Percentiles rank a stretch among this genome's conserved stretches.
These are phyloP conservation scores for Parsonsia alboflavescens DNA, from an alignment of 257 asterid species.

Conservation along the genomic window DNA sequence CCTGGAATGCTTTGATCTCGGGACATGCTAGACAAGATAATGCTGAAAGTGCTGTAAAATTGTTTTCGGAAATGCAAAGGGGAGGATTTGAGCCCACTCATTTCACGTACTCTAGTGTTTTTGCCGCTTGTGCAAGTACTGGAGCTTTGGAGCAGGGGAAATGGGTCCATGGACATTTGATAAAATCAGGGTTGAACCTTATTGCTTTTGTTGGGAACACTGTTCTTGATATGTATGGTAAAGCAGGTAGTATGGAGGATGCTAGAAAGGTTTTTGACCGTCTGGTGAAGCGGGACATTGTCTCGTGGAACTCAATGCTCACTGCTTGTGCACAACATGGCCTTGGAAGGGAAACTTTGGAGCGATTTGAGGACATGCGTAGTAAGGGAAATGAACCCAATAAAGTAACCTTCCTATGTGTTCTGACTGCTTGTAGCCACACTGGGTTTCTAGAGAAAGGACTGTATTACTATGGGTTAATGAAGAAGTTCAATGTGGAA, in stretches of 20 bases:
- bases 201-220: conserved; percentile 72
- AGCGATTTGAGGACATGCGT: conserved; percentile 58
- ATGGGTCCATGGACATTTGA: conserved; percentile 72
- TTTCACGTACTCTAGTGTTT: conserved; percentile 69
- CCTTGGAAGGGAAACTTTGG: conserved; percentile 54
- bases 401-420: conserved; percentile 60
- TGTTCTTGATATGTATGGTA: conserved; percentile 82
- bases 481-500: conserved; percentile 45
- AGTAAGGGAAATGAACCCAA: conserved; percentile 50
- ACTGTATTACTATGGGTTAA: conserved; percentile 52
- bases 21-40: conserved; percentile 69
- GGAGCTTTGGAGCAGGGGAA: conserved; percentile 84
- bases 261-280: conserved; percentile 61
- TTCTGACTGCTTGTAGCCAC: conserved; percentile 83
- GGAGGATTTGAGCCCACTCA: conserved; percentile 56
- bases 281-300: conserved; percentile 51
- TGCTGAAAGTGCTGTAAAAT: conserved; percentile 42
- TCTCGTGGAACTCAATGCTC: conserved; percentile 88
- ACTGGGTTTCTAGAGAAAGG: conserved; percentile 69
- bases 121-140: conserved; percentile 55
- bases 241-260: conserved; percentile 68
- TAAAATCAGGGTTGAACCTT: conserved; percentile 51
- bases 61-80: conserved; percentile 63
- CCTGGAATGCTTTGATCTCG: conserved; percentile 80
- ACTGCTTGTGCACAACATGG: conserved; percentile 88